Evolutionary conservation across 345 rosid species (phyloP), one percentile per base, ranked within the genome.

Genomic region (Lagerstroemia speciosa): DNA sequence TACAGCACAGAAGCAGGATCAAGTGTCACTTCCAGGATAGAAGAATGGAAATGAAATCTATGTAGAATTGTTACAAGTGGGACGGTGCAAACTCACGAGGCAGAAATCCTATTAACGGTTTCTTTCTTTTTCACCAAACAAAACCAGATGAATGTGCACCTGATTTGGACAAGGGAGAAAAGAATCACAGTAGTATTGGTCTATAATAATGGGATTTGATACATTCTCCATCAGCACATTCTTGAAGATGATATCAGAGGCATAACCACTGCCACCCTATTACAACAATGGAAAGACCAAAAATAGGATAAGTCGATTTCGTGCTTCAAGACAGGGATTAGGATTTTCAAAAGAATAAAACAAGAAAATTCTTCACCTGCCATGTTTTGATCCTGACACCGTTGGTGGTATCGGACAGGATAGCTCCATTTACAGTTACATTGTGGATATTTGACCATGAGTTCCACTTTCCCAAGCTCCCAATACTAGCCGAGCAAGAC

Each of bases 351-450:
- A 29, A 15, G 19, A 58, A 27, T 5, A 27, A 20, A 30, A 48
- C 45, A 33, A 75, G 32, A 69, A 30, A 61, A 70, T 55, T 60
- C 24, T 62, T 29, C 71, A 89, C 98, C 98, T 91, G 96, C 98
- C 98, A 91, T 65, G 97, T 91, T 82, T 91, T 93, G 78, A 93
- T 91, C 66, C 98, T 91, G 64, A 85, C 81, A 53, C 97, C 98
- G 75, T 91, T 91, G 14, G 79, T 74, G 14, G 97, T 87, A 81
- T 85, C 78, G 71, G 84, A 87, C 33, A 91, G 74, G 58, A 78
- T 77, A 12, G 87, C 97, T 69, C 85, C 79, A 67, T 87, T 84
- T 60, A 91, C 87, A 29, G 69, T 57, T 63, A 93, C 69, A 72
- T 89, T 81, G 31, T 38, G 78, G 73, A 93, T 92, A 65, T 74